Conservation (phyloP, 2,329 filamentous ascomycete species). For the Sordariomycetes sp. region DNA sequence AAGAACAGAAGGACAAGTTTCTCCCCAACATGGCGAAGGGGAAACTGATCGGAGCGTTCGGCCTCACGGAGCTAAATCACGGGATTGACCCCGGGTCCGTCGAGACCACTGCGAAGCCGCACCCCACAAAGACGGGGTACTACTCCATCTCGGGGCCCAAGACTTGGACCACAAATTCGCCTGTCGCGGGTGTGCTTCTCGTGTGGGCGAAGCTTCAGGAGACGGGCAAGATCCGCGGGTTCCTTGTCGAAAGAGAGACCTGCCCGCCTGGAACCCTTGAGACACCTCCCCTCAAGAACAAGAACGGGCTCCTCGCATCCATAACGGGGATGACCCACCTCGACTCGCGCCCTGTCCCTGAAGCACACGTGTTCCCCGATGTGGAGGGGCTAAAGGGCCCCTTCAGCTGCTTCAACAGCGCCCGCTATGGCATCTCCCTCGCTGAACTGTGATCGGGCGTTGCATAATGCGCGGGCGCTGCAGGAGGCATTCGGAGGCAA, state of each 20-base stretch:
- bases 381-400: constrained; percentile 81
- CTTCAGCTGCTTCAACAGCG: constrained; percentile 90
- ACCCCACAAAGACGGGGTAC: constrained; percentile 76
- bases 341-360: constrained; percentile 78
- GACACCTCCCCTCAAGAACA: constrained; percentile 87
- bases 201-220: constrained; percentile 76
- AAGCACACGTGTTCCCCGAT: constrained; percentile 87
- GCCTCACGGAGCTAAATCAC: constrained; percentile 86
- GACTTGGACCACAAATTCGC: constrained; percentile 94
- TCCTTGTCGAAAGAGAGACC: constrained; percentile 74
- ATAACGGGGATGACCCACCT: constrained; percentile 98
- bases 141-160: constrained; percentile 71
- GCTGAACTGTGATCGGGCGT: constrained; percentile 88
- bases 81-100: constrained; percentile 85
- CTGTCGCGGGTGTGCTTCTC: constrained; percentile 73
- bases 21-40: constrained; percentile 75
- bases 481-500: constrained; percentile 98
- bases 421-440: constrained; percentile 86
- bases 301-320: constrained; percentile 85
- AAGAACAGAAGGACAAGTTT: constrained; percentile 78
- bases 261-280: constrained; percentile 83
- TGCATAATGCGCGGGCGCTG: constrained; percentile 66
- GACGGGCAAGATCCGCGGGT: constrained; percentile 89
- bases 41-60: constrained; percentile 75
- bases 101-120: constrained; percentile 73